A percentile compares a stretch with the other conserved stretches of the same genome.
phyloP scores from a whole-genome alignment of 805 yeast genomes.

The Ogataea paraovalis region DNA sequence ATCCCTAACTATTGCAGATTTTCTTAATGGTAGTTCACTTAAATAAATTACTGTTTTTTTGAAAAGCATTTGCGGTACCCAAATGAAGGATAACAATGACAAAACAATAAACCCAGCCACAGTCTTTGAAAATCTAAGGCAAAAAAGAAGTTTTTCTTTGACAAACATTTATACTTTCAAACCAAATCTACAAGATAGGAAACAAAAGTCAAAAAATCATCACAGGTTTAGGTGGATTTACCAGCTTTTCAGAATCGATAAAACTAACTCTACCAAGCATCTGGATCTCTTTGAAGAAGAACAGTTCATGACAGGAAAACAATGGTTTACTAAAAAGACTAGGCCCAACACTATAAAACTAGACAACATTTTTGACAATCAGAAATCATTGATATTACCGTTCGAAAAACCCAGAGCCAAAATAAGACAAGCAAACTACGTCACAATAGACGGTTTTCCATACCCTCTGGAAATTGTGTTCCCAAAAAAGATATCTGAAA shows the following conservation, averaged over 20 bases:
- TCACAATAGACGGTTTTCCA: conserved; percentile 26
- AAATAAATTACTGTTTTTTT: no score
- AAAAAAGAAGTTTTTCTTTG: no score
- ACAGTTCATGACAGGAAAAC: neutral
- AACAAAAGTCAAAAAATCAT: neutral
- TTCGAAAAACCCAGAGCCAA: conserved; percentile 5
- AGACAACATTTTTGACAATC: neutral
- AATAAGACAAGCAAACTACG: conserved; percentile 12
- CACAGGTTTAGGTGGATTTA: neutral
- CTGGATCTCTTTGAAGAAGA: neutral
- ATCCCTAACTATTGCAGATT: no score
- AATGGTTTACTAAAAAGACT: neutral
- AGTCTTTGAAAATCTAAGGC: no score
- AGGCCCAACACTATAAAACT: neutral
- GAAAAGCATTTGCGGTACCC: no score
- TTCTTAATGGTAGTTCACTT: no score
- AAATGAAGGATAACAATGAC: no score
- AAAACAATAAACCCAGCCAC: no score
- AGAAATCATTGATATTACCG: neutral
- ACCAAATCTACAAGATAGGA: neutral
- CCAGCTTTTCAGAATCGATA: neutral
- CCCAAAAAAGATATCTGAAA: conserved; percentile 25
- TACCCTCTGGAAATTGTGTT: conserved; percentile 26
- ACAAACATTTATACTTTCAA: neutral
- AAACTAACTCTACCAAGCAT: neutral